Conservation (phyloP, 805 yeast genomes). For the Lipomyces orientalis region DNA sequence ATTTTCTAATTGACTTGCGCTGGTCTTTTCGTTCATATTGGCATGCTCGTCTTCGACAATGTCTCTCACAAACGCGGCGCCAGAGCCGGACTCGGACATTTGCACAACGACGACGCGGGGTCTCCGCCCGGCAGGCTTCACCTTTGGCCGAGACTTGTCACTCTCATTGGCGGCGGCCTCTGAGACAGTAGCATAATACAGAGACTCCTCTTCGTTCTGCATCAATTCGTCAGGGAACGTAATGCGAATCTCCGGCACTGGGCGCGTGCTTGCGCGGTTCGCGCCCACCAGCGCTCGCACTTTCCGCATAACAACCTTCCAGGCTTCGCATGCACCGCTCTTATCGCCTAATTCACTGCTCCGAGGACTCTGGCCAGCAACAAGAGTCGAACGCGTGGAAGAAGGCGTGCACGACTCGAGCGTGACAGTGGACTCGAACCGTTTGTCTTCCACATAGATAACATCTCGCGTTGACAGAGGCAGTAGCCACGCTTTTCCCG, state of each 20-base stretch:
- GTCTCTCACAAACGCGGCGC: conserved; percentile 34
- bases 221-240: conserved; percentile 32
- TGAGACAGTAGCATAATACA: background rate
- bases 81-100: conserved; percentile 32
- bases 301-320: background rate
- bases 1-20: background rate
- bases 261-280: background rate
- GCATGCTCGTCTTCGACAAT: conserved; percentile 22
- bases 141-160: background rate
- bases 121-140: background rate
- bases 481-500: conserved; percentile 8
- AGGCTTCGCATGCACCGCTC: background rate
- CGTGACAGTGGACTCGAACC: background rate
- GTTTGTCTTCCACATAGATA: background rate
- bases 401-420: background rate
- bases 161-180: background rate
- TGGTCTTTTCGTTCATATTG: background rate
- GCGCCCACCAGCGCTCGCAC: background rate
- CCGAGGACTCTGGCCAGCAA: background rate
- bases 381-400: conserved; percentile 5
- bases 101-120: conserved; percentile 31
- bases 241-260: conserved; percentile 31
- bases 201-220: conserved; percentile 8
- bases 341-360: background rate
- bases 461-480: background rate